phyloP scores from a whole-genome alignment of 1,284 basidiomycete genomes.

The Acaromyces ingoldii region DNA sequence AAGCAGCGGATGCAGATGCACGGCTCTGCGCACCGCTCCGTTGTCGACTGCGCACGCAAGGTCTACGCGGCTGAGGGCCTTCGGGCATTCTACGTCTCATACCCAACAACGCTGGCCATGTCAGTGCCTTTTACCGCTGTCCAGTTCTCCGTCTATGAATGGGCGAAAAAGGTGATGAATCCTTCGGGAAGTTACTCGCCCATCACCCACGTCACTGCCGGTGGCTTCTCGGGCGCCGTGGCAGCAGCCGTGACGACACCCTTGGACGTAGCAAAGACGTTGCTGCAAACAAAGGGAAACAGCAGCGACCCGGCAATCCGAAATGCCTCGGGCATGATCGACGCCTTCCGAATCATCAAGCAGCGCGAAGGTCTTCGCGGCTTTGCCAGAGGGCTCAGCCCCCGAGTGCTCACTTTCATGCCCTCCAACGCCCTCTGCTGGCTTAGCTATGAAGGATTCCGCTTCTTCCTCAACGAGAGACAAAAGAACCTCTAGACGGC shows the following conservation, averaged over 20 bases:
- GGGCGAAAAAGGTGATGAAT: conserved; percentile 81
- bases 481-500: too few species aligned
- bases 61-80: conserved; percentile 84
- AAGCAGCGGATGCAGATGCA: conserved; percentile 35
- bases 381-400: conserved; percentile 79
- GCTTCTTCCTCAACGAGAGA: conserved; percentile 42
- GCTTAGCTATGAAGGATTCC: conserved; percentile 58
- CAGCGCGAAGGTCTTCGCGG: conserved; percentile 76
- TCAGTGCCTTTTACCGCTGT: conserved; percentile 97
- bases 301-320: conserved; percentile 77
- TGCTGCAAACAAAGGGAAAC: conserved; percentile 87
- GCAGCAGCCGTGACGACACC: conserved; percentile 95
- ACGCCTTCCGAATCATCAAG: conserved; percentile 86
- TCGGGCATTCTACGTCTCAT: conserved; percentile 92
- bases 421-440: conserved; percentile 96
- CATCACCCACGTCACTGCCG: conserved; percentile 79
- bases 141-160: conserved; percentile 95
- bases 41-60: conserved; percentile 71
- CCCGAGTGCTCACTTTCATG: conserved; percentile 89
- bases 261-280: conserved; percentile 96
- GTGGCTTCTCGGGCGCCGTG: conserved; percentile 85
- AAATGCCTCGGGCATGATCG: conserved; percentile 74
- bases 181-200: conserved; percentile 83
- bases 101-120: conserved; percentile 90
- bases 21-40: conserved; percentile 79